A percentile compares a stretch with the other conserved stretches of the same genome.
phyloP scores from a whole-genome alignment of 1,284 basidiomycete species.

The Moniliophthora roreri region DNA sequence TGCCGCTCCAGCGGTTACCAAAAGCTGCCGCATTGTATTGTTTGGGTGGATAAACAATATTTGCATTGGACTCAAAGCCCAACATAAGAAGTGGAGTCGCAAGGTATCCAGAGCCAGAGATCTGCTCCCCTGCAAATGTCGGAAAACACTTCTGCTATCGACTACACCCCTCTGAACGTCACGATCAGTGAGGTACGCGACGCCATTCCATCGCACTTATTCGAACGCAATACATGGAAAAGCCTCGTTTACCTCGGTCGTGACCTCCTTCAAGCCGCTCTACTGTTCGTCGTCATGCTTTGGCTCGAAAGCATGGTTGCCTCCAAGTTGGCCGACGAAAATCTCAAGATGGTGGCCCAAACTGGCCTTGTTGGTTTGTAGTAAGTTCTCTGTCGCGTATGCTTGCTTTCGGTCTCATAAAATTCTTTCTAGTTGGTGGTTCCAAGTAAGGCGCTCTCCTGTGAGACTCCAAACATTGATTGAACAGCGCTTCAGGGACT shows the following conservation, averaged over 20 bases:
- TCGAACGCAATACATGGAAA: slow-evolving; percentile 35
- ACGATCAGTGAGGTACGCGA: background rate
- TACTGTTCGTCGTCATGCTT: background rate
- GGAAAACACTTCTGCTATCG: too few species aligned
- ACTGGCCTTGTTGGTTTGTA: background rate
- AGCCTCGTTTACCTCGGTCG: slow-evolving; percentile 41
- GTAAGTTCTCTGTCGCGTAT: background rate
- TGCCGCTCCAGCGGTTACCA: too few species aligned
- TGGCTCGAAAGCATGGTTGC: background rate
- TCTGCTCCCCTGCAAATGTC: too few species aligned
- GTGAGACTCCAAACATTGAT: too few species aligned
- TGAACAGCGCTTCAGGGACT: background rate
- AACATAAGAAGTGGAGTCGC: too few species aligned
- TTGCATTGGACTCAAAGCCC: too few species aligned
- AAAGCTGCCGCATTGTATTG: too few species aligned
- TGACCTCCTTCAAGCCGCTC: slow-evolving; percentile 9
- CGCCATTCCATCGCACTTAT: slow-evolving; percentile 22
- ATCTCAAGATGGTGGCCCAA: background rate
- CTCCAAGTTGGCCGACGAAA: background rate
- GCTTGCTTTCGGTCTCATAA: too few species aligned
- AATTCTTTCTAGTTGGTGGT: background rate
- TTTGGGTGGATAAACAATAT: too few species aligned
- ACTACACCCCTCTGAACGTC: background rate
- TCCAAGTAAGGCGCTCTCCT: background rate
- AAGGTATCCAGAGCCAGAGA: too few species aligned